Evolutionary conservation across 306 rosid species (phyloP).

Genomic region (Prunus mira): DNA sequence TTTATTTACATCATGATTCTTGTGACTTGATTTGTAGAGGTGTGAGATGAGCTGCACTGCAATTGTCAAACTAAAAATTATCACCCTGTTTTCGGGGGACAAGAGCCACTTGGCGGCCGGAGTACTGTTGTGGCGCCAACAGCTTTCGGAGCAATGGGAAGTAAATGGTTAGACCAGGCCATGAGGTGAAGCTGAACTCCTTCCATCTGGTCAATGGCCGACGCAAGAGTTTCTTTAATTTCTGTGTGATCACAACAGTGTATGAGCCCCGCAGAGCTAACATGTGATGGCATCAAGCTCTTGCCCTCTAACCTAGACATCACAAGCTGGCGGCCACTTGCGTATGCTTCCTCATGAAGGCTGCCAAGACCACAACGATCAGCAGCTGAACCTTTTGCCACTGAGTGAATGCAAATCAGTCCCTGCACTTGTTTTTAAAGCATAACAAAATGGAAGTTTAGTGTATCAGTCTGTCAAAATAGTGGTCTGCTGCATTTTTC

Average conservation of each 20-base stretch:
- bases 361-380: slow-evolving; percentile 38
- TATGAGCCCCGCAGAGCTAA: slow-evolving; percentile 34
- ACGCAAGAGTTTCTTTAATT: slow-evolving; percentile 29
- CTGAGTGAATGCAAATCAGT: slow-evolving; percentile 32
- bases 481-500: too few relatives aligned
- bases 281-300: slow-evolving; percentile 41
- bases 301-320: slow-evolving; percentile 45
- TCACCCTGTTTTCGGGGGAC: neutral
- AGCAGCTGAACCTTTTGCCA: slow-evolving; percentile 30
- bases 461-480: too few relatives aligned
- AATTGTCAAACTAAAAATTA: neutral
- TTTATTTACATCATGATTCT: neutral
- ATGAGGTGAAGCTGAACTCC: slow-evolving; percentile 34
- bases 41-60: neutral
- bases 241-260: slow-evolving; percentile 42
- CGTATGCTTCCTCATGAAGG: slow-evolving; percentile 36
- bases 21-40: neutral
- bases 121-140: slow-evolving; percentile 7
- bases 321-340: slow-evolving; percentile 29
- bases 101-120: slow-evolving; percentile 15
- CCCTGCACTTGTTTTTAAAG: slow-evolving; percentile 26
- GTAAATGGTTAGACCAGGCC: slow-evolving; percentile 37
- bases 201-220: slow-evolving; percentile 35
- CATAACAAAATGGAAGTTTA: neutral
- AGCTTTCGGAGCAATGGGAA: neutral